Evolutionary conservation across 2,329 filamentous ascomycete species (phyloP).

Genomic region (Neofusicoccum kwambonambiense): DNA sequence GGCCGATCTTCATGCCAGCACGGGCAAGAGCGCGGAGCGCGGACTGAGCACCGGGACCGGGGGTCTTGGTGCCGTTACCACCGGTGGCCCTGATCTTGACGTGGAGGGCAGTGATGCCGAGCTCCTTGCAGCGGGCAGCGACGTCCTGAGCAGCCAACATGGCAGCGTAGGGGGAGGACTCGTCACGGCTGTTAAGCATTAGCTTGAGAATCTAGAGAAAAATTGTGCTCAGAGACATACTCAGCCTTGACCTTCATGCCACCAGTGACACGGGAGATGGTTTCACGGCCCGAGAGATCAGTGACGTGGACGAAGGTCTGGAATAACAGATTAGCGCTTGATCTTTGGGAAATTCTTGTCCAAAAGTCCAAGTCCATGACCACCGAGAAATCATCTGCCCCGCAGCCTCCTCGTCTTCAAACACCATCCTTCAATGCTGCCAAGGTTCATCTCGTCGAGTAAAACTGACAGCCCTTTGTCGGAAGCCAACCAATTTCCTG

Average conservation of each 20-base stretch:
- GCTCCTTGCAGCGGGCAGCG: slow-evolving; percentile 82
- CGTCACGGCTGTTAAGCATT: slow-evolving; percentile 65
- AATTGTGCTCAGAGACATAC: not conserved
- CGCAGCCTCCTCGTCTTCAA: not conserved
- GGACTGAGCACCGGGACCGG: slow-evolving; percentile 97
- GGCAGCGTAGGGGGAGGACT: slow-evolving; percentile 99
- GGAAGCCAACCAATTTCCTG: not conserved
- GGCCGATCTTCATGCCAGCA: slow-evolving; percentile 99
- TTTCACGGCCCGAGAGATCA: slow-evolving; percentile 98
- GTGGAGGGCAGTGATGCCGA: slow-evolving; percentile 93
- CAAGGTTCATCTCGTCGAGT: not conserved
- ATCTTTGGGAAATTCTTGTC: not conserved
- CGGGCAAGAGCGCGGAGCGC: slow-evolving; percentile 97
- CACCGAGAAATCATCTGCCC: not conserved
- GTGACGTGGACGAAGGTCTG: slow-evolving; percentile 85
- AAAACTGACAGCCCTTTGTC: not conserved
- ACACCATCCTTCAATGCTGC: not conserved
- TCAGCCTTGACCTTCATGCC: slow-evolving; percentile 99
- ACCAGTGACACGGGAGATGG: slow-evolving; percentile 99
- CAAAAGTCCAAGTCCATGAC: not conserved
- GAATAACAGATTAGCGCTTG: not conserved
- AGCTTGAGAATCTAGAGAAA: not conserved
- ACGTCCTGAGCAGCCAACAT: slow-evolving; percentile 99
- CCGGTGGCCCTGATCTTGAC: slow-evolving; percentile 99
- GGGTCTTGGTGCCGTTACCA: slow-evolving; percentile 99